Conservation (phyloP, 768 basidiomycete genomes). For the Coprinopsis sp. region DNA sequence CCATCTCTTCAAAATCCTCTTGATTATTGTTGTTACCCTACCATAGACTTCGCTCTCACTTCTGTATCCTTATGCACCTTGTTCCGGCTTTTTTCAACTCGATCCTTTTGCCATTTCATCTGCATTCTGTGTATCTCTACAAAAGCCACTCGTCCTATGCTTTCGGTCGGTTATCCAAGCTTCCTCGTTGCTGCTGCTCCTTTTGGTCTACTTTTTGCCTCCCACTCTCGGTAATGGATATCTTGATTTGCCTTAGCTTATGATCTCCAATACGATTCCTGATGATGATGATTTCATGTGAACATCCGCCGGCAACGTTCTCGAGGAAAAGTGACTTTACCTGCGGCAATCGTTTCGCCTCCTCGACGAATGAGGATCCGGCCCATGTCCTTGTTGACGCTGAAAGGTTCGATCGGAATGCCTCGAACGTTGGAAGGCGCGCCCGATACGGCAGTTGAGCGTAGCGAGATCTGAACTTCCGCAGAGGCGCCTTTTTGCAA, state of each 20-base stretch:
- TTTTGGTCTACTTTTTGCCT: too few species aligned
- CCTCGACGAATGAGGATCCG: constrained; percentile 79
- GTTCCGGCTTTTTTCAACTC: not conserved
- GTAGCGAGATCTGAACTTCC: constrained; percentile 76
- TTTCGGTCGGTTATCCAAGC: too few species aligned
- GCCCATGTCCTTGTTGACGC: constrained; percentile 94
- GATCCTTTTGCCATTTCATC: not conserved
- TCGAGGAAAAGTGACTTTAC: constrained; percentile 33
- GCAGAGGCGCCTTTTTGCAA: constrained; percentile 83
- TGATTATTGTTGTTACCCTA: not conserved
- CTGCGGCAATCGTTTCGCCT: constrained; percentile 94
- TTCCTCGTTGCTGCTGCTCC: too few species aligned
- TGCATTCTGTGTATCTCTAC: too few species aligned
- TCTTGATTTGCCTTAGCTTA: too few species aligned
- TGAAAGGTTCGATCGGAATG: constrained; percentile 85
- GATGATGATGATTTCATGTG: not conserved
- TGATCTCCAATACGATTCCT: constrained; percentile 45
- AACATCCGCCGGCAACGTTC: too few species aligned
- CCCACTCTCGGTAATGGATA: too few species aligned
- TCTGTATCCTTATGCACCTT: not conserved
- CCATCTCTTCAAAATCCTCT: constrained; percentile 1
- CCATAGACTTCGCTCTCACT: not conserved
- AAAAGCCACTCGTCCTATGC: too few species aligned
- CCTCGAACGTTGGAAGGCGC: constrained; percentile 41
- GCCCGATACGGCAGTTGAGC: constrained; percentile 50